Base-by-base conservation (phyloP, 192 early-diverging fungal species). In the Obelidium mucronatum region DNA sequence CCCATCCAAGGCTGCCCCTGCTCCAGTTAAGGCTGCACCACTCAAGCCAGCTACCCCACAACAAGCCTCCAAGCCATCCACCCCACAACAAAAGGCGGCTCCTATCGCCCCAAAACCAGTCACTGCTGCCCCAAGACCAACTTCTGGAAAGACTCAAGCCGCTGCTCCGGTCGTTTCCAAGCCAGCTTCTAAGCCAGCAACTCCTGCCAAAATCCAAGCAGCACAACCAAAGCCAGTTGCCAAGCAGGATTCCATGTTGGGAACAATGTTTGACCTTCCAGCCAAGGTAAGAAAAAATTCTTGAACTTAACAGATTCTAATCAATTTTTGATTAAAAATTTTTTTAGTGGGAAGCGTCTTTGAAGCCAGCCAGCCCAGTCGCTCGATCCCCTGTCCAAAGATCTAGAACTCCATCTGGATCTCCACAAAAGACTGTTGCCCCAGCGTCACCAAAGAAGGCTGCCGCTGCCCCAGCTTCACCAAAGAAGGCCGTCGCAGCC, bases 261-360 rank as follows among this genome's bases (percentile, higher is more conserved):
- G 69, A 17, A 56, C 54, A 22, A 72, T 72, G 48, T 72, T 72
- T 52, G 69, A 72, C 26, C 69, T 72, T 54, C 69, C 69, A 15
- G 24, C 54, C 17, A 40, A 58, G 55, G 55, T 58, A 31, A 58
- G 13, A 8, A 58, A 24, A 22, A 31, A 11, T 8, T 8, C 55
- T 31, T 58, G 24, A 58, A 22, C 55, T 8, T 28, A 24, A 8
- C 24, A 58, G 26, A 28, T 58, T 28, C 22, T 58, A 28, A 28
- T 58, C 55, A n/a, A n/a, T n/a, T n/a, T n/a, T n/a, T n/a, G n/a
- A n/a, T n/a, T n/a, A n/a, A n/a, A n/a, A n/a, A n/a, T n/a, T n/a
- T n/a, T n/a, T n/a, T n/a, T n/a, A n/a, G n/a, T n/a, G n/a, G n/a
- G n/a, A n/a, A n/a, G 22, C 55, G 8, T 26, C 55, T 8, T 22